Evolutionary conservation across 192 early-diverging fungal genomes (phyloP).

Genomic region (Entomortierella lignicola): DNA sequence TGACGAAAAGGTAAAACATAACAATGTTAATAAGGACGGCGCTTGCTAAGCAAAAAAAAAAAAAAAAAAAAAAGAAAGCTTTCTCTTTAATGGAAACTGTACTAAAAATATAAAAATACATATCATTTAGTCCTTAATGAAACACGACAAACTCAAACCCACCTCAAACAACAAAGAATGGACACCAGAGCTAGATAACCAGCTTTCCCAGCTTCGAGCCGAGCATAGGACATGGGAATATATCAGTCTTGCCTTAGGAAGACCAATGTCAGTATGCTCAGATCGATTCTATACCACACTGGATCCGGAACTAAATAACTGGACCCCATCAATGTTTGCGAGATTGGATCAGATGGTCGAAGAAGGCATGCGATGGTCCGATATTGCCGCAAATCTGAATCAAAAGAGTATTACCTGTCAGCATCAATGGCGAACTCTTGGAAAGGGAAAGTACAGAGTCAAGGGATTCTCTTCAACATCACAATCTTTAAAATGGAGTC

Average conservation of each 20-base stretch:
- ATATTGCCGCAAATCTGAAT: slow-evolving; percentile 9
- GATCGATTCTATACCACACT: slow-evolving; percentile 34
- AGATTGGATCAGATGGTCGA: slow-evolving; percentile 47
- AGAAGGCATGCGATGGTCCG: slow-evolving; percentile 5
- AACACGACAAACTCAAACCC: not conserved
- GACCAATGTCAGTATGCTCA: slow-evolving; percentile 13
- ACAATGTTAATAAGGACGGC: too few species aligned
- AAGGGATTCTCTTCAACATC: slow-evolving; percentile 1
- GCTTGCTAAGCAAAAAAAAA: too few species aligned
- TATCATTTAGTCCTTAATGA: too few species aligned
- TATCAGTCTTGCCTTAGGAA: slow-evolving; percentile 5
- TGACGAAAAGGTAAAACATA: too few species aligned
- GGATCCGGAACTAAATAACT: slow-evolving; percentile 28
- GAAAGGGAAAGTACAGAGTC: slow-evolving; percentile 25
- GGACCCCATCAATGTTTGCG: slow-evolving; percentile 44
- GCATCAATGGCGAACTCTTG: slow-evolving; percentile 37
- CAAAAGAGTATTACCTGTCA: slow-evolving; percentile 17
- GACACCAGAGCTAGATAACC: slow-evolving; percentile 27
- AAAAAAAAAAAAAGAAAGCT: too few species aligned
- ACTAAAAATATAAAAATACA: too few species aligned
- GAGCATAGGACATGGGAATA: slow-evolving; percentile 32
- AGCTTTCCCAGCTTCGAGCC: not conserved
- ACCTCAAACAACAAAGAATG: not conserved
- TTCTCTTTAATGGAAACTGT: too few species aligned
- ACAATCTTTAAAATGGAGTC: not conserved